Evolutionary conservation across 169 alveolate species (phyloP).

Genomic region (Amoebophrya sp.): DNA sequence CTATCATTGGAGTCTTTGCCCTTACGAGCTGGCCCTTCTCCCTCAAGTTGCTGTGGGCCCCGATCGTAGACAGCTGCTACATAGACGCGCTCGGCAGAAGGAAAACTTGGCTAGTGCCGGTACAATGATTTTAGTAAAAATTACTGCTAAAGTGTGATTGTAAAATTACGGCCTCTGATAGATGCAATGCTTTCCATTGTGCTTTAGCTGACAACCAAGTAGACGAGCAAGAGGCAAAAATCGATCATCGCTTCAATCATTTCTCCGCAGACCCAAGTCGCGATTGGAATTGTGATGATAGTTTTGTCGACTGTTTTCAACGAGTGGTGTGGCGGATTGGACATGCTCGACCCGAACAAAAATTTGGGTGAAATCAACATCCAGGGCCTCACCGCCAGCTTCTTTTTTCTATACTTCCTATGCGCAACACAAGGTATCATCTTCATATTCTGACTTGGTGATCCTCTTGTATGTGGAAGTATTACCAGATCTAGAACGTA

Average conservation of each 20-base stretch:
- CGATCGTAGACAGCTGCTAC: conserved; percentile 78
- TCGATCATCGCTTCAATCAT: too few relatives aligned
- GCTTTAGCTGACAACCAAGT: not conserved
- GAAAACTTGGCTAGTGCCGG: conserved; percentile 85
- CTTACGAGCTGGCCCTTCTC: conserved; percentile 60
- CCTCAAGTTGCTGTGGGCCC: conserved; percentile 86
- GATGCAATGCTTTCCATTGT: not conserved
- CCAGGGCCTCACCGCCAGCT: not conserved
- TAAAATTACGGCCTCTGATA: not conserved
- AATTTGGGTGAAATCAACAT: not conserved
- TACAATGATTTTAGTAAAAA: conserved; percentile 8
- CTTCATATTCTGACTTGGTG: too few relatives aligned
- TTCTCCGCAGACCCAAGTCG: not conserved
- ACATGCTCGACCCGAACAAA: not conserved
- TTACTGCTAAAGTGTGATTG: not conserved
- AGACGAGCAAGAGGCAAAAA: not conserved
- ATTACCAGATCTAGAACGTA: too few relatives aligned
- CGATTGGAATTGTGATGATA: not conserved
- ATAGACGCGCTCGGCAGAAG: conserved; percentile 71
- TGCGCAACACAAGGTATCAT: conserved; percentile 63
- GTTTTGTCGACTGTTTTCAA: not conserved
- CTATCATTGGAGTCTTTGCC: conserved; percentile 52
- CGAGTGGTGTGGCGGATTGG: conserved; percentile 14
- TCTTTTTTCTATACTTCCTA: conserved; percentile 4
- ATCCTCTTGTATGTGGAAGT: too few relatives aligned